Evolutionary conservation across 2,329 filamentous ascomycete genomes (phyloP), one percentile per base, ranked within the genome.

Genomic region (Tothia fuscella): DNA sequence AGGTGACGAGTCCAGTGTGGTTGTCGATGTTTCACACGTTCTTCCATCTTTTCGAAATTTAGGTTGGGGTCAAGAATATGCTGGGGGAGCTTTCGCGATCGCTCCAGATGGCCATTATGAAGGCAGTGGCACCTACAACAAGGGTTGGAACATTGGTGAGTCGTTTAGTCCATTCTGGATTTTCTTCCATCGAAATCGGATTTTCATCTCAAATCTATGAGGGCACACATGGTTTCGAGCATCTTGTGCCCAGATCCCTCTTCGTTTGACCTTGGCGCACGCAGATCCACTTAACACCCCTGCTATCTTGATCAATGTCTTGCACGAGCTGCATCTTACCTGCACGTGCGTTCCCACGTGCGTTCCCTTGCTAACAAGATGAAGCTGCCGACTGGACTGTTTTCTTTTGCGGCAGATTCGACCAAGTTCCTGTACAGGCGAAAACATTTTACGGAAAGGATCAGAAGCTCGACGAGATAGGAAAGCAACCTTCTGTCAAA

Each of bases 11-110:
- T 50, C 57, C 3, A 64, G 72, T 31, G 51, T 81, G 13, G 63
- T 81, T 19, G 71, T 78, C 5, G 78, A 82, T 52, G 73, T 80
- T 6, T 80, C 76, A 1, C 78, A 82, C 46, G 56, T 61, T n/a
- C 58, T 82, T 29, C 68, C 74, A 2, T 79, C 76, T 2, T 79
- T 70, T 43, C 65, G 76, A 26, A 73, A 74, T 1, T 63, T 73
- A 48, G 72, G 74, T 0, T 63, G 78, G 25, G 70, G 72, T n/a
- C 78, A 82, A 54, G 64, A 67, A 26, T 82, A 79, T 50, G 62
- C 73, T 5, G 70, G 70, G n/a, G 78, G 78, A 0, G 67, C 66
- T 33, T 72, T 82, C 22, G 60, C 59, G 2, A 62, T 78, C 2
- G 57, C 60, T n/a, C 50, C 55, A 0, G 67, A 72, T 30, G 63